These are phyloP conservation scores for Quercus lobata DNA, from an alignment of 331 rosid species.

Conservation along the genomic window DNA sequence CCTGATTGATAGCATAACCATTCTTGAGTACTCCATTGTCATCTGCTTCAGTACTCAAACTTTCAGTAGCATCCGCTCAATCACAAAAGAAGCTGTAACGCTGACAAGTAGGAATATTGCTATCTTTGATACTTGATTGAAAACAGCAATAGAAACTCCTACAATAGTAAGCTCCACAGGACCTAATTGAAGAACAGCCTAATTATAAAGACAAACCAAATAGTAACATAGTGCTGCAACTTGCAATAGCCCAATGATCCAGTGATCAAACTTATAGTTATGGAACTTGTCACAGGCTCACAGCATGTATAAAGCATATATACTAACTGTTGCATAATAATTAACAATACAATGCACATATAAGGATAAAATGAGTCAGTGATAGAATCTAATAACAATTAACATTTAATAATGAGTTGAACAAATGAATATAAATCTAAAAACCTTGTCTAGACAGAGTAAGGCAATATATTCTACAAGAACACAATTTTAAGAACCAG, in stretches of 20 bases:
- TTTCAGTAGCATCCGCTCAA: slow-evolving; percentile 59
- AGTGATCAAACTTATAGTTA: not conserved
- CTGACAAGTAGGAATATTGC: slow-evolving; percentile 86
- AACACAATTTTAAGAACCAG: no score
- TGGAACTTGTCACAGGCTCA: not conserved
- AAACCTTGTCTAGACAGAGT: not conserved
- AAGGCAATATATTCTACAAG: not conserved
- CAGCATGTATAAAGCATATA: not conserved
- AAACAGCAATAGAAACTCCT: slow-evolving; percentile 82
- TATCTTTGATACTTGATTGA: slow-evolving; percentile 76
- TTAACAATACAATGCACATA: not conserved
- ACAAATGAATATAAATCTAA: not conserved
- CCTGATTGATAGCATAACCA: not conserved
- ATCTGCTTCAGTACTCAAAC: slow-evolving; percentile 23
- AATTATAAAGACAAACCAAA: slow-evolving; percentile 3
- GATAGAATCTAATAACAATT: not conserved
- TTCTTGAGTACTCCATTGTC: slow-evolving; percentile 34
- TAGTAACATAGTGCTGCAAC: not conserved
- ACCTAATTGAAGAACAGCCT: slow-evolving; percentile 28
- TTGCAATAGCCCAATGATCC: not conserved
- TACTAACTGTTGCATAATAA: not conserved
- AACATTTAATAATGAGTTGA: not conserved
- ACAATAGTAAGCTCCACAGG: slow-evolving; percentile 87
- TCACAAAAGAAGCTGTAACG: slow-evolving; percentile 80
- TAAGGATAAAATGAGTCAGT: not conserved